Conservation (phyloP, 768 basidiomycete species). For the Lentinula lateritia region DNA sequence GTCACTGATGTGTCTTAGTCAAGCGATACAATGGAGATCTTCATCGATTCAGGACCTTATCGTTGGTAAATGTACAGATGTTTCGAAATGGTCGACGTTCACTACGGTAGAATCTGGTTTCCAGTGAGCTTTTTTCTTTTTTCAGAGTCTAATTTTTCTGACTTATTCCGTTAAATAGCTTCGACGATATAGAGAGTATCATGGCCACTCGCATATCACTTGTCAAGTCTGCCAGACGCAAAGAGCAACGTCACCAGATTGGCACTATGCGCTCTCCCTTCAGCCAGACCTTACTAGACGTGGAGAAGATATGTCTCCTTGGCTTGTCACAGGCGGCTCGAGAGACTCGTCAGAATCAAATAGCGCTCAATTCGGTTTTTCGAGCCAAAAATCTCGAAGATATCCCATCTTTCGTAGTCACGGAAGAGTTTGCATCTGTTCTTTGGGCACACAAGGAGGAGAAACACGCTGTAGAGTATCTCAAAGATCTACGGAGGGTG, state of each 20-base stretch:
- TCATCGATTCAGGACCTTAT: slow-evolving; percentile 27
- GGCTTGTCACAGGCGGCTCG: slow-evolving; percentile 71
- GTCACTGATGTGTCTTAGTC: slow-evolving; percentile 76
- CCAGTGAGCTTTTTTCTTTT: slow-evolving; percentile 46
- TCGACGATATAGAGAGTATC: slow-evolving; percentile 67
- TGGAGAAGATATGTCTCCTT: slow-evolving; percentile 70
- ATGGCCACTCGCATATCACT: slow-evolving; percentile 79
- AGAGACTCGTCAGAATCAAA: slow-evolving; percentile 59
- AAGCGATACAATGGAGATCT: slow-evolving; percentile 63
- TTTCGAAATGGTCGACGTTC: slow-evolving; percentile 36
- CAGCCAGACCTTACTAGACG: slow-evolving; percentile 38
- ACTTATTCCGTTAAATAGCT: slow-evolving; percentile 39
- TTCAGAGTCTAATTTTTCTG: neutral
- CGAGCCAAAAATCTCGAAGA: slow-evolving; percentile 62
- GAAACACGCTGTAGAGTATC: slow-evolving; percentile 69
- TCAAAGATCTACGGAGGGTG: slow-evolving; percentile 34
- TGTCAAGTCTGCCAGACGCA: slow-evolving; percentile 62
- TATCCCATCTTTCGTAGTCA: slow-evolving; percentile 42
- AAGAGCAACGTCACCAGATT: slow-evolving; percentile 71
- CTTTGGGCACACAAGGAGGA: slow-evolving; percentile 88
- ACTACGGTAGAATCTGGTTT: slow-evolving; percentile 47
- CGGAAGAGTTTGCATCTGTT: slow-evolving; percentile 83
- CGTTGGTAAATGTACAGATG: slow-evolving; percentile 24
- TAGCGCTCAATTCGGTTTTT: slow-evolving; percentile 82
- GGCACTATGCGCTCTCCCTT: slow-evolving; percentile 63